Evolutionary conservation across 192 early-diverging fungal genomes (phyloP).

Genomic region (Coemansia sp.): DNA sequence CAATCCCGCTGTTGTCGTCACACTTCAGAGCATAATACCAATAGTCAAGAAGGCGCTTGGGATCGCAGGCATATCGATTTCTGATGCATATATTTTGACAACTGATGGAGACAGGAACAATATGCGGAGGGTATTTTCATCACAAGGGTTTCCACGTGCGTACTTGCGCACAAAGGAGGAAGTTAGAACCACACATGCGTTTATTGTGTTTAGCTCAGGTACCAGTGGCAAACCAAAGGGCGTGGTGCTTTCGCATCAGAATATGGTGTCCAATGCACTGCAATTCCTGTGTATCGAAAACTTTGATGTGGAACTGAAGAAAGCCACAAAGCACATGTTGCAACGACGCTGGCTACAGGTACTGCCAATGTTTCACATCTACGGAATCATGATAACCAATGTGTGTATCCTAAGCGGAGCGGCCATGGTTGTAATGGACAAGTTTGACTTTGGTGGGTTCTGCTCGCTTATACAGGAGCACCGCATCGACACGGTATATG

Average conservation of each 20-base stretch:
- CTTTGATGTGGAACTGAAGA: conserved; percentile 15
- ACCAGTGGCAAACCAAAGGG: conserved; percentile 75
- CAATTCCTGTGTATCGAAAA: conserved; percentile 58
- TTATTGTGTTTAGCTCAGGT: conserved; percentile 53
- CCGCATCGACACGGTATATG: conserved; percentile 63
- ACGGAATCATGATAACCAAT: conserved; percentile 60
- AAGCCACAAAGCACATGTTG: conserved; percentile 12
- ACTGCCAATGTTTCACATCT: conserved; percentile 76
- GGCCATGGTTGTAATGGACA: conserved; percentile 70
- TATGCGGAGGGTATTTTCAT: conserved; percentile 14
- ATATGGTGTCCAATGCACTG: conserved; percentile 74
- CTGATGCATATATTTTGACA: conserved; percentile 33
- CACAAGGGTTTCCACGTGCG: conserved; percentile 37
- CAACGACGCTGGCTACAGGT: conserved; percentile 44
- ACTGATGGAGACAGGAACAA: conserved; percentile 20
- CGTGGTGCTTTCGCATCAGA: conserved; percentile 75
- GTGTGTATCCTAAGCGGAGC: conserved; percentile 49
- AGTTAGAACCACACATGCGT: conserved; percentile 29
- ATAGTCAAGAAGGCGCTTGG: conserved; percentile 29
- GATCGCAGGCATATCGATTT: conserved; percentile 22
- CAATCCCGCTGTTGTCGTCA: conserved; percentile 66
- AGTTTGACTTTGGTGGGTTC: conserved; percentile 69
- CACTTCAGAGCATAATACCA: conserved; percentile 28
- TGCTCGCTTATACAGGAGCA: conserved; percentile 67
- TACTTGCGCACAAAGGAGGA: conserved; percentile 20